A percentile compares a stretch with the other conserved stretches of the same genome.
phyloP scores from a whole-genome alignment of 2,329 filamentous ascomycete species.

The Furcasterigmium furcatum region DNA sequence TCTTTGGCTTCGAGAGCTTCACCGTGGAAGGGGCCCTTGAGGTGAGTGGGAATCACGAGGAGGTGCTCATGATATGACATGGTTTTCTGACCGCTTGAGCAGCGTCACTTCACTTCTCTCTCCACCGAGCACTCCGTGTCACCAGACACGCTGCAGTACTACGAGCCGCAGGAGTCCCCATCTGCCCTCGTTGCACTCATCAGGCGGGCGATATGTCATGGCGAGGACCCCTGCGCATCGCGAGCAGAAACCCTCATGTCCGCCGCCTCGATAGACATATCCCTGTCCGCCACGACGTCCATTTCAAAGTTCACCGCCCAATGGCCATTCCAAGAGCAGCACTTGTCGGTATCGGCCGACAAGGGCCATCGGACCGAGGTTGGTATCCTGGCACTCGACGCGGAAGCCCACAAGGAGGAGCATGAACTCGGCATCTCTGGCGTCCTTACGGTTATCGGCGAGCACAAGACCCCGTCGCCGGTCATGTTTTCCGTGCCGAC shows the following conservation, averaged over 20 bases:
- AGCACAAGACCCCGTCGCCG: slow-evolving; percentile 68
- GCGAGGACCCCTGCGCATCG: slow-evolving; percentile 44
- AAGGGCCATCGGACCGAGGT: slow-evolving; percentile 66
- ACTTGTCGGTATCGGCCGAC: slow-evolving; percentile 35
- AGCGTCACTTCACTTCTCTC: slow-evolving; percentile 48
- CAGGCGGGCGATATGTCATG: slow-evolving; percentile 42
- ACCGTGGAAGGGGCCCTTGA: neutral
- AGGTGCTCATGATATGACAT: no score
- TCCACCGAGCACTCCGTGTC: slow-evolving; percentile 27
- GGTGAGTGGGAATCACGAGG: neutral
- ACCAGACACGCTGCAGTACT: slow-evolving; percentile 65
- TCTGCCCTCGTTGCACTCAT: slow-evolving; percentile 51
- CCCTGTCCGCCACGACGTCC: slow-evolving; percentile 68
- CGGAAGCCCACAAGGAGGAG: slow-evolving; percentile 53
- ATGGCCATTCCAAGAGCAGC: slow-evolving; percentile 50
- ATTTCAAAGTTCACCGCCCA: slow-evolving; percentile 61
- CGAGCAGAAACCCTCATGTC: slow-evolving; percentile 38
- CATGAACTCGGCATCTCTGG: slow-evolving; percentile 79
- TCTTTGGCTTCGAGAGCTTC: neutral
- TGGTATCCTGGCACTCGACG: slow-evolving; percentile 69
- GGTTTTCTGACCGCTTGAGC: slow-evolving; percentile 16
- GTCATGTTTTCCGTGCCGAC: slow-evolving; percentile 83
- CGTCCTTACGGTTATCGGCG: slow-evolving; percentile 73
- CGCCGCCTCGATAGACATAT: slow-evolving; percentile 70
- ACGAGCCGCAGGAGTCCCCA: slow-evolving; percentile 60